Percentiles rank a stretch among this genome's conserved stretches.
phyloP scores from a whole-genome alignment of 768 basidiomycete species.

The Exidia glandulosa region DNA sequence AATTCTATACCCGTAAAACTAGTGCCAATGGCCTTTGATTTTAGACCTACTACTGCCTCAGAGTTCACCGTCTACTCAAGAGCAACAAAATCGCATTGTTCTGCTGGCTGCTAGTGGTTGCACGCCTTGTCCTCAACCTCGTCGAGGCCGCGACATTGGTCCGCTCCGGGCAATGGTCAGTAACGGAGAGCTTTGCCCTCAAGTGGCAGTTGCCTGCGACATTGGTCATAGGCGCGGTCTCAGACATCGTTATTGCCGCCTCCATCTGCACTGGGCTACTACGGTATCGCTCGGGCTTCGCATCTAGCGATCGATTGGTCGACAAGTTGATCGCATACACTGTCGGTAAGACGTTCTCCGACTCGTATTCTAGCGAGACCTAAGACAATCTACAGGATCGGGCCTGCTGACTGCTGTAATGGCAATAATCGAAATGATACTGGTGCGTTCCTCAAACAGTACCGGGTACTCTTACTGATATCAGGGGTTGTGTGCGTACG shows the following conservation, averaged over 20 bases:
- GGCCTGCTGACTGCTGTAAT: too few species aligned
- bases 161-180: background rate
- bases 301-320: too few species aligned
- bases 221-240: background rate
- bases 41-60: background rate
- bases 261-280: background rate
- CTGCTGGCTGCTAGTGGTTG: background rate
- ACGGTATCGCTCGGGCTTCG: too few species aligned
- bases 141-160: background rate
- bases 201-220: background rate
- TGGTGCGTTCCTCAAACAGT: too few species aligned
- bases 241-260: background rate
- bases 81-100: background rate
- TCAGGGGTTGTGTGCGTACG: too few species aligned
- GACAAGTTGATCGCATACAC: too few species aligned
- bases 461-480: too few species aligned
- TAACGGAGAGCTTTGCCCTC: background rate
- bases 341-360: too few species aligned
- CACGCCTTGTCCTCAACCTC: background rate
- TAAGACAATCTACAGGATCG: too few species aligned
- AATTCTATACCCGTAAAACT: background rate
- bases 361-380: too few species aligned
- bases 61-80: background rate
- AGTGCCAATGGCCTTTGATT: background rate
- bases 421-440: too few species aligned